Conservation (phyloP, 257 asterid genomes). For the Verbascum thapsus region DNA sequence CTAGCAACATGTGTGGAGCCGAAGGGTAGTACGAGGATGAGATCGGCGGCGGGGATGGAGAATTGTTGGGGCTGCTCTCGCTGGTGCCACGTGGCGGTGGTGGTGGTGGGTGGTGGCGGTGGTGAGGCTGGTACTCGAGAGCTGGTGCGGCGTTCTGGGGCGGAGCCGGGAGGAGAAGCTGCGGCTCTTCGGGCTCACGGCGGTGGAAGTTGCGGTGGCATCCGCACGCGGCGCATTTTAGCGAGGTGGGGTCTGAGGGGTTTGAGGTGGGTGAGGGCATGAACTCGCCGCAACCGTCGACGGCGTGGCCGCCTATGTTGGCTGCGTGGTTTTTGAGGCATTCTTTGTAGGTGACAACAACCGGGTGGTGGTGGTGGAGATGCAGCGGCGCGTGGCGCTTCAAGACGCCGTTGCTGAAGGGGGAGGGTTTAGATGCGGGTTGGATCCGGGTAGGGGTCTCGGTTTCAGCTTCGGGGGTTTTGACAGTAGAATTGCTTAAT, state of each 20-base stretch:
- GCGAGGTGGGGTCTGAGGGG: conserved; percentile 79
- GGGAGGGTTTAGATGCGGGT: conserved; percentile 42
- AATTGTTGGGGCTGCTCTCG: conserved; percentile 68
- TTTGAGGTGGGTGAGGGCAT: conserved; percentile 74
- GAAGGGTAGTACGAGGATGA: conserved; percentile 88
- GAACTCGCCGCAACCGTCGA: conserved; percentile 97
- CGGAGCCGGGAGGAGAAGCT: conserved; percentile 23
- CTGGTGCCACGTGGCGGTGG: conserved; percentile 33
- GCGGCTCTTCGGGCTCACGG: conserved; percentile 73
- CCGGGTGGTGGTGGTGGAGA: conserved; percentile 53
- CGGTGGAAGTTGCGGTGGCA: conserved; percentile 99
- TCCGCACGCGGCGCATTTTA: conserved; percentile 96
- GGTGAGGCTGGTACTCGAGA: conserved; percentile 88
- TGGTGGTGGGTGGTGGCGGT: conserved; percentile 82
- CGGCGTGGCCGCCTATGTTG: conserved; percentile 79
- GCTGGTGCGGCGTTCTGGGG: conserved; percentile 49
- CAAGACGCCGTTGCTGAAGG: conserved; percentile 75
- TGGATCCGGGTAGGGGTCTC: conserved; percentile 79
- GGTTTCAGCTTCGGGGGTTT: conserved; percentile 69
- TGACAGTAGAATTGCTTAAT: conserved; percentile 42
- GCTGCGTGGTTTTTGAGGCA: conserved; percentile 97
- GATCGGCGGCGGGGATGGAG: conserved; percentile 96
- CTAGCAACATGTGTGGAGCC: conserved; percentile 87
- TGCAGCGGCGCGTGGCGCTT: conserved; percentile 74
- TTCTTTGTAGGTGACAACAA: conserved; percentile 74